Evolutionary conservation across 805 yeast species (phyloP).

Genomic region (Soucietia sequanensis): DNA sequence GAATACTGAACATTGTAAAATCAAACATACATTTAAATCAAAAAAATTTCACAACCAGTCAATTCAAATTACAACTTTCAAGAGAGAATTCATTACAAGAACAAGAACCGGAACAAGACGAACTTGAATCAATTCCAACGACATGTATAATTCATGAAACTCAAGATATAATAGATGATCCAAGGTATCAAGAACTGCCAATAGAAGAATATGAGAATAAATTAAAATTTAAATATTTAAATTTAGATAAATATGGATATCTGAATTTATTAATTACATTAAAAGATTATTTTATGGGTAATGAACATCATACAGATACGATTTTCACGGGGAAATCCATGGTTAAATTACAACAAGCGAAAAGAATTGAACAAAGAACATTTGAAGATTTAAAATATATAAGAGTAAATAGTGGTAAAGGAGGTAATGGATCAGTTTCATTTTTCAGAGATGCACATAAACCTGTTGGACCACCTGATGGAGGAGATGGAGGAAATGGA

Average conservation of each 20-base stretch:
- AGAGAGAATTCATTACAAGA: too few species aligned
- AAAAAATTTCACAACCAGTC: too few species aligned
- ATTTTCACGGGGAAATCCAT: slow-evolving; percentile 33
- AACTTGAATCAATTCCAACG: too few species aligned
- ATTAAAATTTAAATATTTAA: slow-evolving; percentile 14
- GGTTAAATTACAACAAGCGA: slow-evolving; percentile 25
- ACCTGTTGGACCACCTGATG: slow-evolving; percentile 92
- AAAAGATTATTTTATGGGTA: slow-evolving; percentile 41
- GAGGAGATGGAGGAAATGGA: slow-evolving; percentile 98
- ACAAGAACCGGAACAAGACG: too few species aligned
- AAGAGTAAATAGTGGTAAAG: slow-evolving; percentile 70
- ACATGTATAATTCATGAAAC: too few species aligned
- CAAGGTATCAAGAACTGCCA: too few species aligned
- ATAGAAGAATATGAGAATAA: too few species aligned
- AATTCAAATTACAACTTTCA: too few species aligned
- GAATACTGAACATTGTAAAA: too few species aligned
- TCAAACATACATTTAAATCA: too few species aligned
- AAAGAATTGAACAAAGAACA: slow-evolving; percentile 35
- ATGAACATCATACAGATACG: slow-evolving; percentile 38
- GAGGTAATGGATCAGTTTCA: slow-evolving; percentile 87
- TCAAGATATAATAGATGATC: too few species aligned
- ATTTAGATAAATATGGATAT: slow-evolving; percentile 17
- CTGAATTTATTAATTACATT: slow-evolving; percentile 18
- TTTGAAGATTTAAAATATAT: slow-evolving; percentile 65
- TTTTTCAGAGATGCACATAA: slow-evolving; percentile 84